phyloP scores from a whole-genome alignment of 257 asterid genomes.

The Coffea eugenioides region DNA sequence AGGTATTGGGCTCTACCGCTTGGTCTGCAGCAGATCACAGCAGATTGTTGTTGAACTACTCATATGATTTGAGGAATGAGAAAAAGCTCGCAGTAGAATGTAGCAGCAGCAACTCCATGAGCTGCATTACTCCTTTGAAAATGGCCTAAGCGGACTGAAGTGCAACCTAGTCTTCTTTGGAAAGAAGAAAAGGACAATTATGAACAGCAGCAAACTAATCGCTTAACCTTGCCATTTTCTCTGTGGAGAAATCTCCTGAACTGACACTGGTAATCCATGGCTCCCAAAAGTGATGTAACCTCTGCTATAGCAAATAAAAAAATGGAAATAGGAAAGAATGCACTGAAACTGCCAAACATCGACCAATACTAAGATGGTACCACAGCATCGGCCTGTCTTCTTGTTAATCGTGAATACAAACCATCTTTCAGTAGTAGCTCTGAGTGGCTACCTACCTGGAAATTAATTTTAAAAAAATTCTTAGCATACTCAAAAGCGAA shows the following conservation, averaged over 20 bases:
- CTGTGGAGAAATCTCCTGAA: not conserved
- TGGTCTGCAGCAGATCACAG: too few species aligned
- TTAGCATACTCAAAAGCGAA: not conserved
- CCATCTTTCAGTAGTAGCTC: constrained; percentile 73
- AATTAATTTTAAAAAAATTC: not conserved
- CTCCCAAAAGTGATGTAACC: not conserved
- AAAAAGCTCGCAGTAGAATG: not conserved
- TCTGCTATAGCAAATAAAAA: not conserved
- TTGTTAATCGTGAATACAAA: constrained; percentile 71
- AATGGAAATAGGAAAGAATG: constrained; percentile 11
- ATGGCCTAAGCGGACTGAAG: not conserved
- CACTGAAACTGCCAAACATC: constrained; percentile 2
- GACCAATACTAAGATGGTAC: constrained; percentile 34
- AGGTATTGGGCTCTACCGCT: not conserved
- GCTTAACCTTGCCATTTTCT: not conserved
- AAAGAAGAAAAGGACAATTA: not conserved
- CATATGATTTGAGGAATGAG: not conserved
- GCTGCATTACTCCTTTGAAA: not conserved
- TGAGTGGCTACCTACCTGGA: constrained; percentile 76
- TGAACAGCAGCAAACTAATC: not conserved
- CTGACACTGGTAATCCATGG: not conserved
- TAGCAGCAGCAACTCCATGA: not conserved
- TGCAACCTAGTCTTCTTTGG: not conserved
- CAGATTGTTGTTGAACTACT: not conserved
- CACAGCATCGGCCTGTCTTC: constrained; percentile 80